These are phyloP conservation scores for Penicillium fuscoglaucum DNA, from an alignment of 2,329 filamentous ascomycete genomes.

Conservation along the genomic window DNA sequence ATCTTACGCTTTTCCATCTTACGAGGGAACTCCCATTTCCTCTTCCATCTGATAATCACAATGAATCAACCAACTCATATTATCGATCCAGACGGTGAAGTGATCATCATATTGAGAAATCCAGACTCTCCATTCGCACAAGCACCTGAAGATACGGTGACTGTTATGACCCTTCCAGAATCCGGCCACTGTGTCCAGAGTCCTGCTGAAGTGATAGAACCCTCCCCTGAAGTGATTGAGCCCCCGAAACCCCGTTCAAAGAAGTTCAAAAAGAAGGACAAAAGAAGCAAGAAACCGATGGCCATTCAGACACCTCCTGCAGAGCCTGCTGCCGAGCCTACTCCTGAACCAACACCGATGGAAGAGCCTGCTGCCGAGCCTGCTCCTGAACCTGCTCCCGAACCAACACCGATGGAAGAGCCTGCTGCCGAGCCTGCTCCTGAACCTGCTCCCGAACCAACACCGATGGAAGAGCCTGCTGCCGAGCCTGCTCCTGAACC, in stretches of 20 bases:
- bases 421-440: too few relatives aligned
- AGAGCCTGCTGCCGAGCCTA: neutral
- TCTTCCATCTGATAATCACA: neutral
- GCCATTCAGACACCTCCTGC: neutral
- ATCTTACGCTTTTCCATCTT: neutral
- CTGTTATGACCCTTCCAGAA: neutral
- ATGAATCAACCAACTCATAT: conserved; percentile 10
- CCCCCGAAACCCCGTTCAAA: neutral
- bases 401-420: too few relatives aligned
- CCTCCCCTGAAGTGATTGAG: neutral
- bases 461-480: too few relatives aligned
- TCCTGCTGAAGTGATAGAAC: neutral
- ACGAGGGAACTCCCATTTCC: neutral
- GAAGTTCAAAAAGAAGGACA: fast-evolving
- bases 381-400: too few relatives aligned
- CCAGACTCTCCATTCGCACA: neutral
- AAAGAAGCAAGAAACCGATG: neutral
- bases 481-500: too few relatives aligned
- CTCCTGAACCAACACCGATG: neutral
- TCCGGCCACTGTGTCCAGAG: neutral
- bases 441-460: too few relatives aligned
- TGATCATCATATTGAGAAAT: conserved; percentile 12
- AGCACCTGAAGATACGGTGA: too few relatives aligned
- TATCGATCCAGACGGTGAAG: conserved; percentile 14
- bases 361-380: neutral